These are phyloP conservation scores for Leccinum disarticulatum DNA, from an alignment of 768 basidiomycete genomes.

Conservation along the genomic window DNA sequence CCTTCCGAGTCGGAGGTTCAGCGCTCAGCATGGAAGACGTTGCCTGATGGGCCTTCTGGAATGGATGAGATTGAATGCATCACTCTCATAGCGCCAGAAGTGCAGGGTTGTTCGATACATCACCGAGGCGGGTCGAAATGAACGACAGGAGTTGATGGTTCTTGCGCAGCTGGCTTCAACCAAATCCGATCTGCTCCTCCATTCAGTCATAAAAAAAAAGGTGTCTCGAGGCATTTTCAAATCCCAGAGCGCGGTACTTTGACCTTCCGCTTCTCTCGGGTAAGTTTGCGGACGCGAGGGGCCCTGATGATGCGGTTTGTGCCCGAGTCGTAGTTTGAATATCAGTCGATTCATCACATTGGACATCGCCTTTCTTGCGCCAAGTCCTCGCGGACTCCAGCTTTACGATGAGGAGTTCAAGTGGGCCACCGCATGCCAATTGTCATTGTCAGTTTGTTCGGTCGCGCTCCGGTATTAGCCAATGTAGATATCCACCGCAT, in stretches of 20 bases:
- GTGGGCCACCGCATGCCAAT: neutral
- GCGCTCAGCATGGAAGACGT: neutral
- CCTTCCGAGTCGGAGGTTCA: neutral
- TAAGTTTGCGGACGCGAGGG: neutral
- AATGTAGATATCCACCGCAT: neutral
- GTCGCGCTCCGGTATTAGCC: neutral
- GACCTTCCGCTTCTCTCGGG: neutral
- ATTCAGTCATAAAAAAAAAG: neutral
- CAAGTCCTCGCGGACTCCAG: neutral
- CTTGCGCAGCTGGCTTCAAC: neutral
- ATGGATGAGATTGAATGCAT: neutral
- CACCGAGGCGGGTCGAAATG: neutral
- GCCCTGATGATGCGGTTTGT: neutral
- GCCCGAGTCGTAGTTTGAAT: neutral
- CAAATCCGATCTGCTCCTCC: neutral
- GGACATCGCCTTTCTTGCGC: neutral
- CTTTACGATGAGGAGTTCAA: neutral
- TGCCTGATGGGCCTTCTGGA: neutral
- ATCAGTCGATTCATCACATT: neutral
- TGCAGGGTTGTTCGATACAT: neutral
- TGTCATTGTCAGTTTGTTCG: conserved; percentile 1
- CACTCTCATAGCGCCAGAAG: neutral
- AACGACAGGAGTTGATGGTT: neutral
- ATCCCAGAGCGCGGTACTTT: neutral
- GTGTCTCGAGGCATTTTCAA: neutral